A percentile compares a stretch with the other conserved stretches of the same genome.
Conservation (phyloP, 192 early-diverging fungal genomes). For the Thamnidium elegans region DNA sequence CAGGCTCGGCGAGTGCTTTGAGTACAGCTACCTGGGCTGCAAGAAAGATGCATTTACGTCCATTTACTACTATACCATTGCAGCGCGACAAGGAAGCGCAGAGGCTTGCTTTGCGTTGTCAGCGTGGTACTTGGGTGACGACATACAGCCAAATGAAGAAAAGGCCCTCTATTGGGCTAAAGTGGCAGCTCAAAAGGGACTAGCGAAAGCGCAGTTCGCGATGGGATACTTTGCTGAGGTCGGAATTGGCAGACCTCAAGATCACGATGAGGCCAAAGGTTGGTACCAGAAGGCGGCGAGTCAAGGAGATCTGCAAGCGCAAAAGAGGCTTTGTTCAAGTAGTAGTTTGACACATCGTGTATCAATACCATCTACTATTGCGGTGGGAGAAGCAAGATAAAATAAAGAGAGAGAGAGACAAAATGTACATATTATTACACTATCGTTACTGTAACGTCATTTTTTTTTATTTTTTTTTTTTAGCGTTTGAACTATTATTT, state of each 20-base stretch:
- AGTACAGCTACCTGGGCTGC: not conserved
- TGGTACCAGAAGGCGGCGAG: slow-evolving; percentile 65
- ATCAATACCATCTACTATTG: too few species aligned
- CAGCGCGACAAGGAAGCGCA: slow-evolving; percentile 34
- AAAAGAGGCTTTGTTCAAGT: too few species aligned
- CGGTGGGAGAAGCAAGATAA: too few species aligned
- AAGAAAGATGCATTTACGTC: slow-evolving; percentile 1
- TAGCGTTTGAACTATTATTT: too few species aligned
- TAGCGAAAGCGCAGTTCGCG: slow-evolving; percentile 59
- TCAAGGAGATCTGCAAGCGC: slow-evolving; percentile 52
- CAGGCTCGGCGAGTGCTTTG: slow-evolving; percentile 17
- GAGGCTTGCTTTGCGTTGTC: slow-evolving; percentile 32
- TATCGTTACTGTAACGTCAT: too few species aligned
- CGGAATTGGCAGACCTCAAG: slow-evolving; percentile 43
- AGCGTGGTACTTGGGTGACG: slow-evolving; percentile 8
- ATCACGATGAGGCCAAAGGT: slow-evolving; percentile 15
- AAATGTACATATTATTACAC: too few species aligned
- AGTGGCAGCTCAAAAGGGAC: slow-evolving; percentile 49
- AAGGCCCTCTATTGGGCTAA: slow-evolving; percentile 53
- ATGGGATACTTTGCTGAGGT: slow-evolving; percentile 61
- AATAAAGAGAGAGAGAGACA: too few species aligned
- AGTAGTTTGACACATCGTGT: too few species aligned
- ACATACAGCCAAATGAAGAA: slow-evolving; percentile 1
- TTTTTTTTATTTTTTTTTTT: too few species aligned
- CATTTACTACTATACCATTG: slow-evolving; percentile 12